Evolutionary conservation across 2,329 filamentous ascomycete genomes (phyloP).

Genomic region (Scedosporium apiospermum): DNA sequence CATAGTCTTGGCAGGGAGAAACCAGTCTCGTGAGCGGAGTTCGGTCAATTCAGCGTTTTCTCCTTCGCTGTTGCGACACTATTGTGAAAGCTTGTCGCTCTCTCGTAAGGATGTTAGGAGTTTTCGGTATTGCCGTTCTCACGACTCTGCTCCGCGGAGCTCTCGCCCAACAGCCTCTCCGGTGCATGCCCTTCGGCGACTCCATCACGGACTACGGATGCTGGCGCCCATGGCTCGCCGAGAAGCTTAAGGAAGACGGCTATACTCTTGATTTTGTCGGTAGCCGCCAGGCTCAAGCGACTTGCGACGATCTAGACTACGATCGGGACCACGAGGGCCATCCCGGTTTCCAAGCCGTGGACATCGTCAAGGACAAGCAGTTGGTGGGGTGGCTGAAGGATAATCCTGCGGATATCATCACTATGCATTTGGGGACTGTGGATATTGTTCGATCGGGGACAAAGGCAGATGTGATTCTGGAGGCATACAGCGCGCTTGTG

Average conservation of each 20-base stretch:
- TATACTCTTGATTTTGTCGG: conserved; percentile 6
- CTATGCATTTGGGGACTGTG: conserved; percentile 7
- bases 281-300: background rate
- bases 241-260: conserved; percentile 4
- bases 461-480: background rate
- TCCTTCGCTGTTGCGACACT: background rate
- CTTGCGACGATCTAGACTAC: conserved; percentile 3
- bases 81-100: background rate
- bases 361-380: conserved; percentile 3
- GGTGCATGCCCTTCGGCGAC: conserved; percentile 6
- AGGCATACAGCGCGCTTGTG: background rate
- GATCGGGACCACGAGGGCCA: conserved; percentile 7
- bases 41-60: background rate
- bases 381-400: conserved; percentile 5
- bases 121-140: too few relatives aligned
- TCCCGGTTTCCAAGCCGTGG: background rate
- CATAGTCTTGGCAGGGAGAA: background rate
- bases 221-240: conserved; percentile 2
- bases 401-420: conserved; percentile 8
- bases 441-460: conserved; percentile 1
- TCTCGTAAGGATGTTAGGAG: too few relatives aligned
- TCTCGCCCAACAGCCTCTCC: background rate
- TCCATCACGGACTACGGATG: conserved; percentile 4
- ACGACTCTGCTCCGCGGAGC: background rate
- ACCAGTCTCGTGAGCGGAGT: background rate